These are phyloP conservation scores for Colletotrichum eremochloae DNA, from an alignment of 2,329 filamentous ascomycete species.

Conservation along the genomic window DNA sequence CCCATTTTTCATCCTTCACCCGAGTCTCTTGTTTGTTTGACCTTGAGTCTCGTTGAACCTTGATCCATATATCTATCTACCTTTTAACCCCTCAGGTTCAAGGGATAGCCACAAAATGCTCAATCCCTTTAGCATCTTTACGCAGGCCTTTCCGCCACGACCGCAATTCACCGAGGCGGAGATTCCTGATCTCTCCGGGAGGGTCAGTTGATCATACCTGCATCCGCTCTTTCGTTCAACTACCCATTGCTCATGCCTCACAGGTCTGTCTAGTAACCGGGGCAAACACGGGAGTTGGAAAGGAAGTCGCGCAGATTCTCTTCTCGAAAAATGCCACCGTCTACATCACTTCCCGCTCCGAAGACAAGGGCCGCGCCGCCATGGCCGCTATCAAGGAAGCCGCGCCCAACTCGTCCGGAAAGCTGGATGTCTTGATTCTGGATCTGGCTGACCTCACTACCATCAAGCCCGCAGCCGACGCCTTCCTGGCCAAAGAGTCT, in stretches of 20 bases:
- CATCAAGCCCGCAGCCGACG: conserved; percentile 50
- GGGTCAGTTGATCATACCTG: conserved; percentile 44
- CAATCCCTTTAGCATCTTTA: conserved; percentile 40
- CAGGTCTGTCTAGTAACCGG: conserved; percentile 66
- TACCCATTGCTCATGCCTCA: conserved; percentile 19
- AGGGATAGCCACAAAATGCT: conserved; percentile 31
- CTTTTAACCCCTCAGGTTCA: neutral
- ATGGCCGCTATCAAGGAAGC: conserved; percentile 58
- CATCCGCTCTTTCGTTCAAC: neutral
- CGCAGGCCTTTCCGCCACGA: conserved; percentile 49
- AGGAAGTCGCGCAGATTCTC: conserved; percentile 65
- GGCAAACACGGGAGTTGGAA: conserved; percentile 60
- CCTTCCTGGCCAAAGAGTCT: conserved; percentile 49
- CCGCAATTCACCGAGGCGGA: conserved; percentile 59
- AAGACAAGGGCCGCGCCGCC: conserved; percentile 59
- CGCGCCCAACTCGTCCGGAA: conserved; percentile 54
- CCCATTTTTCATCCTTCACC: neutral
- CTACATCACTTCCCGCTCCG: conserved; percentile 66
- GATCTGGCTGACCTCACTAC: conserved; percentile 58
- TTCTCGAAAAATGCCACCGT: conserved; percentile 67
- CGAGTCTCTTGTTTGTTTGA: neutral
- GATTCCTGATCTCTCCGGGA: conserved; percentile 56
- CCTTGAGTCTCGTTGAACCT: neutral
- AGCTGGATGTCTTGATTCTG: conserved; percentile 59
- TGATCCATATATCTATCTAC: neutral